A percentile compares a stretch with the other conserved stretches of the same genome.
Evolutionary conservation across 2,329 filamentous ascomycete genomes (phyloP).

Genomic region (Ploettnerulaceae sp.): DNA sequence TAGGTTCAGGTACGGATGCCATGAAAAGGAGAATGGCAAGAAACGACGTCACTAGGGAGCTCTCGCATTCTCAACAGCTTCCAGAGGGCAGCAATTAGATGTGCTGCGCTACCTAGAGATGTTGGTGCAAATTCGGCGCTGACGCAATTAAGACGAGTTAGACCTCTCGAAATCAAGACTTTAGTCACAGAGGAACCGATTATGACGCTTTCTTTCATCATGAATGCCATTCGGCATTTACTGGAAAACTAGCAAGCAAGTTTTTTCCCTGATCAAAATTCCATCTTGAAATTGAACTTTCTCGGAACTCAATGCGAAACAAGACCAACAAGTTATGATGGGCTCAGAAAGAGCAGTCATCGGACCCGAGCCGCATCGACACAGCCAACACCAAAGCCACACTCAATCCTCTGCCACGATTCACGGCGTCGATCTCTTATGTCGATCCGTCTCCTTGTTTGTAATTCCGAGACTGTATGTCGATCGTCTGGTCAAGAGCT

Average conservation of each 20-base stretch:
- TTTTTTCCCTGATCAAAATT: not conserved
- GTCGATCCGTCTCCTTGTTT: not conserved
- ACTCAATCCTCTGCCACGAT: no score
- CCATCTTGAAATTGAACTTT: not conserved
- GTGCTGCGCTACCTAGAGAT: not conserved
- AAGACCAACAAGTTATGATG: not conserved
- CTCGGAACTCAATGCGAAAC: not conserved
- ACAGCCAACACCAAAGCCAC: not conserved
- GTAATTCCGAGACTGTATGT: conserved; percentile 3
- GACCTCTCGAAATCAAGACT: not conserved
- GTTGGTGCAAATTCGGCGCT: no score
- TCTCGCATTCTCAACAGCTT: not conserved
- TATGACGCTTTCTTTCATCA: conserved; percentile 3
- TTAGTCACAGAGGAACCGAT: not conserved
- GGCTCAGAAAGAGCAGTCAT: not conserved
- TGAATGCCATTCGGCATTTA: no score
- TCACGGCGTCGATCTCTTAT: conserved; percentile 3
- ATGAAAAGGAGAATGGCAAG: not conserved
- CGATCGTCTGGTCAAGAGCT: not conserved
- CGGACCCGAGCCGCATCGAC: not conserved
- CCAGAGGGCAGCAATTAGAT: not conserved
- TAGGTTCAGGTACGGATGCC: not conserved
- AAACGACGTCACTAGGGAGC: conserved; percentile 17
- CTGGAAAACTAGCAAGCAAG: not conserved
- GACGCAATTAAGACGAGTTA: not conserved